Percentiles rank a stretch among this genome's conserved stretches.
Conservation (phyloP, 2,329 filamentous ascomycete genomes). For the Claviceps sp. region DNA sequence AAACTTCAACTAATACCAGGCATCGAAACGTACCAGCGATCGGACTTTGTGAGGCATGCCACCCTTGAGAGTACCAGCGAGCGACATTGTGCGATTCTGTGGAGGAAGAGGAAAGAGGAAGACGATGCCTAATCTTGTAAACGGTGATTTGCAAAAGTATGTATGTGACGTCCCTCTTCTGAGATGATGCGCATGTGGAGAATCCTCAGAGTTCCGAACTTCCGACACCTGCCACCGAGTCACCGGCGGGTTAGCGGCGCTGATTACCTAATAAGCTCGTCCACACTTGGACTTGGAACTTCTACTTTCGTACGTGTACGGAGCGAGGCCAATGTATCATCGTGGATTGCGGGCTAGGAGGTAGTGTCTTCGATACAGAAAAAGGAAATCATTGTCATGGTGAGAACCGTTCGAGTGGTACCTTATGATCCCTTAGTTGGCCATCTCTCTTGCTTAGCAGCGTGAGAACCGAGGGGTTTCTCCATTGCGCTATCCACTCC, state of each 20-base stretch:
- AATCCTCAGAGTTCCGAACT: constrained; percentile 8
- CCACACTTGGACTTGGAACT: too few relatives aligned
- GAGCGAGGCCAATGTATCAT: too few relatives aligned
- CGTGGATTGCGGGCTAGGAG: too few relatives aligned
- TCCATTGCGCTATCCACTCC: too few relatives aligned
- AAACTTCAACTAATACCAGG: too few relatives aligned
- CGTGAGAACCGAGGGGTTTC: too few relatives aligned
- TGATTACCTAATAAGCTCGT: neutral
- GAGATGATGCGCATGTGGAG: constrained; percentile 3
- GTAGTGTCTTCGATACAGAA: too few relatives aligned
- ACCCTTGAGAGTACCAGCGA: constrained; percentile 29
- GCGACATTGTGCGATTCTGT: constrained; percentile 20
- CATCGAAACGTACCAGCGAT: constrained; percentile 34
- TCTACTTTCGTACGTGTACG: too few relatives aligned
- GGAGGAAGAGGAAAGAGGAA: neutral
- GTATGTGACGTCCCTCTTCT: neutral
- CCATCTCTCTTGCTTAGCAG: too few relatives aligned
- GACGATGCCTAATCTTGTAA: neutral
- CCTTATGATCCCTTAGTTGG: too few relatives aligned
- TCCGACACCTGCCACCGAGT: constrained; percentile 3
- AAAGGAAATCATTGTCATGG: too few relatives aligned
- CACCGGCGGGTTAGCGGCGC: neutral
- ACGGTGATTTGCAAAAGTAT: neutral
- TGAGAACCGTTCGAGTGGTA: too few relatives aligned
- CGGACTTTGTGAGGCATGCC: constrained; percentile 43